Evolutionary conservation across 169 alveolate species (phyloP).

Genomic region (Toxoplasma gondii): DNA sequence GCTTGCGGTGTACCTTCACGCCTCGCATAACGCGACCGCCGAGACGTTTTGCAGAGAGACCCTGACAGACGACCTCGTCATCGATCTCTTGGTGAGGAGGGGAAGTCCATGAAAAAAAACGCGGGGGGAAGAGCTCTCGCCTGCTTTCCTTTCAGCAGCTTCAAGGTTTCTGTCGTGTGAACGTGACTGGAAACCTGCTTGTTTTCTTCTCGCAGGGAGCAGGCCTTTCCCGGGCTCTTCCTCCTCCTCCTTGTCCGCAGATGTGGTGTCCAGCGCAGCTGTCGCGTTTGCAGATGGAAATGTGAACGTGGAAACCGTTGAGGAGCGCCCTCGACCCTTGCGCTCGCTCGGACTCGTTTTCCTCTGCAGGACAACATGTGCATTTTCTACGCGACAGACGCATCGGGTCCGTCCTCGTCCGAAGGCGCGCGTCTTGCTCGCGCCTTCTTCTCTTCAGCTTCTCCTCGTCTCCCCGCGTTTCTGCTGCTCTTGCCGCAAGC

Average conservation of each 20-base stretch:
- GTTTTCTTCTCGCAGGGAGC: too few species aligned
- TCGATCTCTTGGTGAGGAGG: background rate
- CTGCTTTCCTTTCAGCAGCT: too few species aligned
- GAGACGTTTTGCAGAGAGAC: background rate
- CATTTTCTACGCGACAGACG: conserved; percentile 24
- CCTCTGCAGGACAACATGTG: conserved; percentile 15
- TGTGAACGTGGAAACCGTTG: too few species aligned
- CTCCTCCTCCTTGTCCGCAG: too few species aligned
- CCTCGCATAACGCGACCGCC: background rate
- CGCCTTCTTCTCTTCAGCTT: background rate
- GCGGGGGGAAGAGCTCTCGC: background rate
- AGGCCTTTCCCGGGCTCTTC: too few species aligned
- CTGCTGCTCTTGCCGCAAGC: background rate
- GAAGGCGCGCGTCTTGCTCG: conserved; percentile 2
- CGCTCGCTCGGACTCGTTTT: too few species aligned
- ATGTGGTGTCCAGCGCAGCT: too few species aligned
- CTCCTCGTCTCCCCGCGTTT: conserved; percentile 3
- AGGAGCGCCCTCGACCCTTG: too few species aligned
- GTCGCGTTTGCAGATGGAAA: too few species aligned
- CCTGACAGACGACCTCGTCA: conserved; percentile 23
- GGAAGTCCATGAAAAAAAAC: background rate
- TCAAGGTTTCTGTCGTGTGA: too few species aligned
- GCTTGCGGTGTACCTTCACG: background rate
- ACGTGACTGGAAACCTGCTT: too few species aligned
- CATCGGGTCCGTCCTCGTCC: background rate